phyloP scores from a whole-genome alignment of 2,329 filamentous ascomycete genomes.

The Hypocreales sp. region DNA sequence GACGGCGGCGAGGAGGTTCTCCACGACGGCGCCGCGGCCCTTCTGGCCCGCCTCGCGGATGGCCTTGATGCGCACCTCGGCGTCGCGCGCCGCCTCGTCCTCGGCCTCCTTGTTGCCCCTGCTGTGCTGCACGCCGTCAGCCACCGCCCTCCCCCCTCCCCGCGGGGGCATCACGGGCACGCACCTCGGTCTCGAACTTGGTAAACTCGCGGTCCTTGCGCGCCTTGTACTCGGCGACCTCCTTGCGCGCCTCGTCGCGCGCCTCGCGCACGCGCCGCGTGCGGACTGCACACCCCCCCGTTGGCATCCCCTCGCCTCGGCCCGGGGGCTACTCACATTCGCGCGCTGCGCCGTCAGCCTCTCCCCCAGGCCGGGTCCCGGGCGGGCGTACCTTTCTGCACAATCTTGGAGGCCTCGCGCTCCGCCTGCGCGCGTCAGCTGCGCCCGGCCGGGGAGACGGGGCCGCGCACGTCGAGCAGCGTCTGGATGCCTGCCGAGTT shows the following conservation, averaged over 20 bases:
- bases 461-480: slow-evolving; percentile 73
- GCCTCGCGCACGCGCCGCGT: slow-evolving; percentile 97
- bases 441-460: neutral
- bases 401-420: slow-evolving; percentile 97
- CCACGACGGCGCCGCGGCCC: slow-evolving; percentile 63
- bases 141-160: neutral
- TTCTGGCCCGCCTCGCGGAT: slow-evolving; percentile 71
- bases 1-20: slow-evolving; percentile 72
- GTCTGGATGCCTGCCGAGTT: slow-evolving; percentile 98
- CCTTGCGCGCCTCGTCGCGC: slow-evolving; percentile 89
- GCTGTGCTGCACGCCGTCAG: slow-evolving; percentile 49
- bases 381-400: slow-evolving; percentile 79
- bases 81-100: slow-evolving; percentile 10
- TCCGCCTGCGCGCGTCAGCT: slow-evolving; percentile 52
- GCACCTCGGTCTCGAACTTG: slow-evolving; percentile 66
- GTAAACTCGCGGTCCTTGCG: slow-evolving; percentile 91
- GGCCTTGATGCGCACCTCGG: slow-evolving; percentile 49
- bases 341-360: slow-evolving; percentile 41
- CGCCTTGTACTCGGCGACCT: slow-evolving; percentile 84
- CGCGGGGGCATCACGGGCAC: slow-evolving; percentile 1
- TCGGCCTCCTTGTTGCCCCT: slow-evolving; percentile 75
- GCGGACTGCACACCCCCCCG: slow-evolving; percentile 30
- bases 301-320: too few relatives aligned
- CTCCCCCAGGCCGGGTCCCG: too few relatives aligned
- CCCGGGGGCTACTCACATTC: slow-evolving; percentile 51